Conservation (phyloP, 805 yeast genomes). For the Ogataea haglerorum region DNA sequence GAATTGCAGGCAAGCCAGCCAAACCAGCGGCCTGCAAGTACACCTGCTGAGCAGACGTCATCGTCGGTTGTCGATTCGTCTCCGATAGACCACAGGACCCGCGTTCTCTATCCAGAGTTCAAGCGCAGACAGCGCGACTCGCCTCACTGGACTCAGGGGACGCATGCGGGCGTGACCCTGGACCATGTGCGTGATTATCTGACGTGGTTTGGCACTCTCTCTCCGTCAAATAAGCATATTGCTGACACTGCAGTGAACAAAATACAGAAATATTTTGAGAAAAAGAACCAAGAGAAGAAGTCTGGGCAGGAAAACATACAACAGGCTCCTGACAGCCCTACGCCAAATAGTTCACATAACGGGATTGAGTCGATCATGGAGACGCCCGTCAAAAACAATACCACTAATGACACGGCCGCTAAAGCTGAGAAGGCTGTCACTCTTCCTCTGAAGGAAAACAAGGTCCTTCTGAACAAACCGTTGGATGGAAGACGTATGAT, state of each 20-base stretch:
- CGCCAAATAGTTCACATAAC: not conserved
- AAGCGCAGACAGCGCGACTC: constrained; percentile 21
- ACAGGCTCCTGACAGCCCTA: not conserved
- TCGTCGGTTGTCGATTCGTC: constrained; percentile 12
- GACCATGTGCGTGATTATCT: constrained; percentile 17
- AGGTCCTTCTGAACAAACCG: not conserved
- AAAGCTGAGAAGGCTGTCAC: not conserved
- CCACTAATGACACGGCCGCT: not conserved
- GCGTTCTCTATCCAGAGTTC: constrained; percentile 17
- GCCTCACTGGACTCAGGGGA: constrained; percentile 17
- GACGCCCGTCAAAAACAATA: not conserved
- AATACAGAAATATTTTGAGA: constrained; percentile 11
- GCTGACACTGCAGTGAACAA: constrained; percentile 11
- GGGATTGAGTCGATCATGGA: not conserved
- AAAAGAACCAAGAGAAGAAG: not conserved
- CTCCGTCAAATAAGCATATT: constrained; percentile 9
- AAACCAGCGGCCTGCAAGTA: not conserved
- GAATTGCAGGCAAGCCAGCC: not conserved
- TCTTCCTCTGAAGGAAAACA: not conserved
- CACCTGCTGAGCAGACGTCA: not conserved
- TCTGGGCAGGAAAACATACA: not conserved
- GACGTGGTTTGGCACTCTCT: constrained; percentile 18
- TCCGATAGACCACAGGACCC: constrained; percentile 16
- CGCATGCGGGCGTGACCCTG: constrained; percentile 17
- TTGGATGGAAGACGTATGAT: constrained; percentile 10